Percentiles rank a stretch among this genome's conserved stretches.
These are phyloP conservation scores for Blastobotrys attinorum DNA, from an alignment of 805 yeast species.

Conservation along the genomic window DNA sequence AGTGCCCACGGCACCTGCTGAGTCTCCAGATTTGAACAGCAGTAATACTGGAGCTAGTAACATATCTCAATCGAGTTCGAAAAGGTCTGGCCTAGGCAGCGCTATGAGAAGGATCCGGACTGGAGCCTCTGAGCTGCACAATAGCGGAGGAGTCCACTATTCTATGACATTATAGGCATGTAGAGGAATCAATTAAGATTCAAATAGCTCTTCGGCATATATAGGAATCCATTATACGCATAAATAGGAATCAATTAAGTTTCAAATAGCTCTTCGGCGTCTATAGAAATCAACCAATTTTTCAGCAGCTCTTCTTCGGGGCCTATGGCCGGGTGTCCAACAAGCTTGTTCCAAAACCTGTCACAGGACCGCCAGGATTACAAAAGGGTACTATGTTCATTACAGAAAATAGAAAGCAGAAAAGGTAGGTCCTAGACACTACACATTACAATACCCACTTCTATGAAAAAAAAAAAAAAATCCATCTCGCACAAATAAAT, in stretches of 20 bases:
- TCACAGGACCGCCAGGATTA: too few species aligned
- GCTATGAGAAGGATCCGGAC: constrained; percentile 18
- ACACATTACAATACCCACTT: too few species aligned
- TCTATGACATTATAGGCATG: constrained; percentile 18
- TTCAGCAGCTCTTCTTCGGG: too few species aligned
- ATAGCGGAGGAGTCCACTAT: constrained; percentile 21
- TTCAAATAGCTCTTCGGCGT: background rate
- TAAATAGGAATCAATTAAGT: background rate
- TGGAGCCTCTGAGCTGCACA: constrained; percentile 24
- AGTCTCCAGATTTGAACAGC: constrained; percentile 12
- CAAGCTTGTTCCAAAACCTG: too few species aligned
- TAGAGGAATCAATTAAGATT: background rate
- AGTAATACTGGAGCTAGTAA: constrained; percentile 6
- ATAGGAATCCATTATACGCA: constrained; percentile 14
- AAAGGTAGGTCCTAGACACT: too few species aligned
- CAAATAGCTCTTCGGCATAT: too few species aligned
- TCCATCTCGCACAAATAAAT: too few species aligned
- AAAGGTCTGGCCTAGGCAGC: constrained; percentile 6
- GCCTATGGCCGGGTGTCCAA: too few species aligned
- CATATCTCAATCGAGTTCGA: constrained; percentile 8
- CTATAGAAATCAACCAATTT: too few species aligned
- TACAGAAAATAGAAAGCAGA: too few species aligned
- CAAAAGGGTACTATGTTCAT: too few species aligned
- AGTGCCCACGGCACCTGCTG: constrained; percentile 16
- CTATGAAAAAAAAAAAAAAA: too few species aligned